phyloP scores from a whole-genome alignment of 2,329 filamentous ascomycete species.

The Exophiala sideris region DNA sequence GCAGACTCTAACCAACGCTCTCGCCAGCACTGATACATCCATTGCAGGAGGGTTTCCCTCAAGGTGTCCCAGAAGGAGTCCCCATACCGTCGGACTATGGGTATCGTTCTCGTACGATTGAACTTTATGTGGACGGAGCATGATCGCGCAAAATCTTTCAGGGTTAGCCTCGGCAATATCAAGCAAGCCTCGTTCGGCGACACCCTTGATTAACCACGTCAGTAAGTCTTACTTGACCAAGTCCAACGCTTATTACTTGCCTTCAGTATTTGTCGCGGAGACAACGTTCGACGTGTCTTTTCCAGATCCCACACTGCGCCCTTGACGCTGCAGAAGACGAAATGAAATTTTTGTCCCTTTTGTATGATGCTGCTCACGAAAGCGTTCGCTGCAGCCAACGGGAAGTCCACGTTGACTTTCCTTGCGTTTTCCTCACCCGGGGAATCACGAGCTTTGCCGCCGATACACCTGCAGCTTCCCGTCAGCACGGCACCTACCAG shows the following conservation, averaged over 20 bases:
- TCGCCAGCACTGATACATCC: slow-evolving; percentile 4
- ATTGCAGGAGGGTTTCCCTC: slow-evolving; percentile 5
- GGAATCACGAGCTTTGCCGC: slow-evolving; percentile 5
- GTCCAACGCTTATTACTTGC: too few relatives aligned
- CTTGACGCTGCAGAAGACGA: slow-evolving; percentile 12
- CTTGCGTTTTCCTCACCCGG: neutral
- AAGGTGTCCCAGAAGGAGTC: too few relatives aligned
- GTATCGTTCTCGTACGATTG: too few relatives aligned
- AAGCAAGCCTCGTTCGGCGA: slow-evolving; percentile 5
- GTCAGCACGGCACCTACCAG: neutral
- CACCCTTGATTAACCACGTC: neutral
- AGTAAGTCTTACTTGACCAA: neutral
- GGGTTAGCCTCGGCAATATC: slow-evolving; percentile 5
- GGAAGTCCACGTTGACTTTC: slow-evolving; percentile 9
- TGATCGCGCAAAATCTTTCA: slow-evolving; percentile 2
- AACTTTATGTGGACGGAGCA: too few relatives aligned
- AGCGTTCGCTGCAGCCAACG: slow-evolving; percentile 6
- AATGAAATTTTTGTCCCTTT: slow-evolving; percentile 3
- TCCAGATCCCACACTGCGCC: slow-evolving; percentile 13
- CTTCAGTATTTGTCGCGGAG: too few relatives aligned
- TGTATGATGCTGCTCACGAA: slow-evolving; percentile 1
- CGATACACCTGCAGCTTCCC: slow-evolving; percentile 4
- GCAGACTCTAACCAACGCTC: slow-evolving; percentile 6
- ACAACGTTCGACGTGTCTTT: too few relatives aligned
- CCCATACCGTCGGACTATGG: too few relatives aligned